These are phyloP conservation scores for Alternaria sp. DNA, from an alignment of 2,329 filamentous ascomycete genomes.

Conservation along the genomic window DNA sequence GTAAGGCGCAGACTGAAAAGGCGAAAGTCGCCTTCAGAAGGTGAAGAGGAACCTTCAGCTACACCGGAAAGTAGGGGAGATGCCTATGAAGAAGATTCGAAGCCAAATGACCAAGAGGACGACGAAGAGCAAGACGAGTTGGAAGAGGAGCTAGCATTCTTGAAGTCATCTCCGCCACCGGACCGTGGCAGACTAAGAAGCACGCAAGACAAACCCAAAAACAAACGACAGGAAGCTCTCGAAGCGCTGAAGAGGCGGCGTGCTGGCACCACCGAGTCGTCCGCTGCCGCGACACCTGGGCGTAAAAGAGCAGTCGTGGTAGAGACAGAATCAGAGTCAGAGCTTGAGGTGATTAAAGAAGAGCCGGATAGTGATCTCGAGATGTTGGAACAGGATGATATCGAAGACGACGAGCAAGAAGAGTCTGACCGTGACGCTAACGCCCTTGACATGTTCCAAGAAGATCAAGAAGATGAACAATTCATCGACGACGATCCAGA, in stretches of 20 bases:
- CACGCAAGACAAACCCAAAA: slow-evolving; percentile 40
- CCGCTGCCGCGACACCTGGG: slow-evolving; percentile 36
- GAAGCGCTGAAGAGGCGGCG: slow-evolving; percentile 56
- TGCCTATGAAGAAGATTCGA: slow-evolving; percentile 26
- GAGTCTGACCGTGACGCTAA: slow-evolving; percentile 37
- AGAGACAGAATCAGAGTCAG: slow-evolving; percentile 38
- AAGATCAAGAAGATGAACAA: slow-evolving; percentile 67
- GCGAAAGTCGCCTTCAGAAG: slow-evolving; percentile 13
- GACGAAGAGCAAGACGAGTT: slow-evolving; percentile 52
- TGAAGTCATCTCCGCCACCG: slow-evolving; percentile 48
- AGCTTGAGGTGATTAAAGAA: slow-evolving; percentile 47
- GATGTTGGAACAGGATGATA: slow-evolving; percentile 33
- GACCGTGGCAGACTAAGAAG: slow-evolving; percentile 39
- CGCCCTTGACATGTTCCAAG: slow-evolving; percentile 57
- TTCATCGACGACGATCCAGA: slow-evolving; percentile 72
- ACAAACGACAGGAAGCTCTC: slow-evolving; percentile 53
- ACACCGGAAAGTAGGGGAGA: slow-evolving; percentile 19
- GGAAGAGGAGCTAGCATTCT: slow-evolving; percentile 57
- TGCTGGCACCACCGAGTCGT: slow-evolving; percentile 42
- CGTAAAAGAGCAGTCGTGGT: slow-evolving; percentile 34
- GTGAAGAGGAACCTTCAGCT: slow-evolving; percentile 18
- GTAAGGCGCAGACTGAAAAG: slow-evolving; percentile 15
- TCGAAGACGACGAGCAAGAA: slow-evolving; percentile 36
- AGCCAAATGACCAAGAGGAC: slow-evolving; percentile 20
- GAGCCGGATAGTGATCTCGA: slow-evolving; percentile 37